Evolutionary conservation across 116 monocot genomes (phyloP), one percentile per base, ranked within the genome.

Genomic region (Posidonia oceanica): DNA sequence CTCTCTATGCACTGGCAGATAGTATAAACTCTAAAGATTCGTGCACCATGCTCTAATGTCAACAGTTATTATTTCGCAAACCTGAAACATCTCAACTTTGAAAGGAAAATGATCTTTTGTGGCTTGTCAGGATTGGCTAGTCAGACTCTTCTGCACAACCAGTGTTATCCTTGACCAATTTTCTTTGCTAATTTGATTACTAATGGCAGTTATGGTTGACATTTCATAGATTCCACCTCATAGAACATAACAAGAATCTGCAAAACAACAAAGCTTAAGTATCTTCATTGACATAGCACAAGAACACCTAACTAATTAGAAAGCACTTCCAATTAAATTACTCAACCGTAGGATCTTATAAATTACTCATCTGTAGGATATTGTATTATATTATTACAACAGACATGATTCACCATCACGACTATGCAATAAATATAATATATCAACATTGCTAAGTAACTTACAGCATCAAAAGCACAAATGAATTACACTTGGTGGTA

Each of bases 21-120:
- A 10, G 12, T 48, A 48, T 10, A 29, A 29, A 29, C 29, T 29
- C 29, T 29, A 7, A 48, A 48, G 7, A 48, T 7, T 7, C 2
- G 12, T 48, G 44, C 44, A 44, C 8, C 48, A 48, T 8, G 48
- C 12, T 48, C 48, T 42, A 42, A 42, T 8, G 48, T 48, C 12
- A 48, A 48, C 7, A 48, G 48, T 48, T 48, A 48, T 12, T 1
- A 64, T 64, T 64, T 3, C 7, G 8, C 70, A 4, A 42, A 78
- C 78, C 72, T 61, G 64, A 48, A 78, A 72, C 16, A 61, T 72
- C 67, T 78, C 78, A 38, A 72, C 68, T 67, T 72, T 78, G 52
- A 65, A 68, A 18, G 67, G 78, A 53, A 72, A 67, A 5, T 22
- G 36, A 10, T 57, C 72, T 54, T 78, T 78, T 3, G 60, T 68